Base-by-base conservation (phyloP, 2,329 filamentous ascomycete species). In the Fusarium caatingaense region DNA sequence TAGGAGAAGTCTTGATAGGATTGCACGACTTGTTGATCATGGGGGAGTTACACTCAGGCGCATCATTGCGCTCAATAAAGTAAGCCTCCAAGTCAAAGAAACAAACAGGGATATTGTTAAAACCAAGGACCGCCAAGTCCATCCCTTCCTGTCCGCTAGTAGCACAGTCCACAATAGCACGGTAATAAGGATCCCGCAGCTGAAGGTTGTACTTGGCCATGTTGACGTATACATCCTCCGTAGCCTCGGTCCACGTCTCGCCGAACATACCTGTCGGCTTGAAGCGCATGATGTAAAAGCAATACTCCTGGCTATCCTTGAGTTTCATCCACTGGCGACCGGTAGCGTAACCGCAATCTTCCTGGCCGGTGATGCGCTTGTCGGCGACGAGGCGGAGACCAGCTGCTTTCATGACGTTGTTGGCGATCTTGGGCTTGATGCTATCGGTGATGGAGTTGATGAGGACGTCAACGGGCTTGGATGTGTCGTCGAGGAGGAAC, bases 321-420 rank as follows among this genome's bases (percentile, higher is more conserved):
- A 72, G 53, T 11, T 34, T 32, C 40, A 72, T 53, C 69, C 69
- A 72, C 20, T 72, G 69, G 8, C 69, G 66, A 7, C 69, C 62
- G 0, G 67, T 20, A 2, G 50, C 50, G 2, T 46, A 68, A 3
- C 67, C 63, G 0, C 67, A 71, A 8, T 60, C 63, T 10, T 71
- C 67, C 2, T 47, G 67, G 6, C 40, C 46, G 11, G 2, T 8
- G 0, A 27, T 23, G 3, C 66, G 62, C 46, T 68, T 70, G 20
- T 72, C 69, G 3, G 62, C 66, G 3, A 68, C 62, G 15, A 72
- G 66, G 11, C 54, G 20, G 12, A 70, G 45, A 4, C 23, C 40
- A 18, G 58, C 69, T 0, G 69, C 65, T 11, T 60, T 64, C 69
- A 72, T 72, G 15, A 72, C 66, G 9, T 72, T 68, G 20, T 70